Percentiles rank a stretch among this genome's conserved stretches.
phyloP scores from a whole-genome alignment of 768 basidiomycete species.

The Lactarius vividus region DNA sequence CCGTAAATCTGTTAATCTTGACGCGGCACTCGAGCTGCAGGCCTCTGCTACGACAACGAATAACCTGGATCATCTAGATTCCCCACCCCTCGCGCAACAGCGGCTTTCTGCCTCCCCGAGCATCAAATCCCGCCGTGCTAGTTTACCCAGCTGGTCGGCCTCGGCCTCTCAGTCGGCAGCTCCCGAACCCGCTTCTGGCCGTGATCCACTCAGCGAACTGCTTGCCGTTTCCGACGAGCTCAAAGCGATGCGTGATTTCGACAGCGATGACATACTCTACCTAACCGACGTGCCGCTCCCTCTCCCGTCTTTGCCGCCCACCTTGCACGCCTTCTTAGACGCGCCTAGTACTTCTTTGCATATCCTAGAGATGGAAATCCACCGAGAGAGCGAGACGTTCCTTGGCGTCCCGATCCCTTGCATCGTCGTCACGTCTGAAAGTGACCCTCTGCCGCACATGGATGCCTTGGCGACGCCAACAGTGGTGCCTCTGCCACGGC shows the following conservation, averaged over 20 bases:
- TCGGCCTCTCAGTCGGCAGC: background rate
- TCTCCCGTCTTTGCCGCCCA: slow-evolving; percentile 11
- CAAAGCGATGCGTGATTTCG: slow-evolving; percentile 20
- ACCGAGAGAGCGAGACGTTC: slow-evolving; percentile 20
- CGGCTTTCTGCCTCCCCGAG: slow-evolving; percentile 19
- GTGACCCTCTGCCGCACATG: background rate
- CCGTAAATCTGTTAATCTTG: background rate
- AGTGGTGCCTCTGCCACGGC: background rate
- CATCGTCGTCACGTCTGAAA: slow-evolving; percentile 23
- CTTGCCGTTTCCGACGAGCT: slow-evolving; percentile 24
- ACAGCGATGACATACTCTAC: slow-evolving; percentile 23
- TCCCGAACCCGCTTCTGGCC: background rate
- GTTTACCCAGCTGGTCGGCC: background rate
- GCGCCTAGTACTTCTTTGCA: slow-evolving; percentile 6
- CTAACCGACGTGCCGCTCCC: slow-evolving; percentile 13
- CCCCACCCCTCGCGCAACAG: slow-evolving; percentile 1
- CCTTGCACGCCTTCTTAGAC: slow-evolving; percentile 22
- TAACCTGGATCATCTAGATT: slow-evolving; percentile 4
- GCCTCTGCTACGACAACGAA: background rate
- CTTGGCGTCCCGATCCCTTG: slow-evolving; percentile 21
- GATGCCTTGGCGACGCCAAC: background rate
- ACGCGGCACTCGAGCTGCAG: slow-evolving; percentile 13
- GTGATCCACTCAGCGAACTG: slow-evolving; percentile 21
- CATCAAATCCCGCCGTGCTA: slow-evolving; percentile 10
- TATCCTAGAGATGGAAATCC: slow-evolving; percentile 23